Evolutionary conservation across 192 early-diverging fungal genomes (phyloP).

Genomic region (Oehlia diaphana): DNA sequence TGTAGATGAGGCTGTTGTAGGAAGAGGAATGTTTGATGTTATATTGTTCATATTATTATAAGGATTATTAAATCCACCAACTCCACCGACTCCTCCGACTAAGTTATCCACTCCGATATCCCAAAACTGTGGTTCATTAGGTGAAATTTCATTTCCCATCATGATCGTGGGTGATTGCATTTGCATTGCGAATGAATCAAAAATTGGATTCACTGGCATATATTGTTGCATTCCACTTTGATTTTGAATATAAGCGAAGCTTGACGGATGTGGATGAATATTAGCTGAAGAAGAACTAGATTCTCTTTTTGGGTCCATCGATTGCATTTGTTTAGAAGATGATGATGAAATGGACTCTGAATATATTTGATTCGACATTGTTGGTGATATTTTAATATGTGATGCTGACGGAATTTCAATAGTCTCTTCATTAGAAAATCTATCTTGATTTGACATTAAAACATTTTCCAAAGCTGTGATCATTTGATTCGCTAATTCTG

Average conservation of each 20-base stretch:
- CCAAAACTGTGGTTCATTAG: neutral
- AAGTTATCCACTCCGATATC: neutral
- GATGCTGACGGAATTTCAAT: neutral
- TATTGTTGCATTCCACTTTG: neutral
- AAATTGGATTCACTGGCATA: neutral
- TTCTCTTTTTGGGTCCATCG: neutral
- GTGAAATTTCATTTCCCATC: neutral
- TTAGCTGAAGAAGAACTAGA: neutral
- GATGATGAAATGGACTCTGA: neutral
- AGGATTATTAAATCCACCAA: constrained; percentile 5
- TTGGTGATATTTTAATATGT: neutral
- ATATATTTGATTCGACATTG: neutral
- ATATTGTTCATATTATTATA: neutral
- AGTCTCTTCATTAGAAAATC: neutral
- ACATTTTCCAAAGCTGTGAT: constrained; percentile 12
- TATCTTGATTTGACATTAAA: constrained; percentile 15
- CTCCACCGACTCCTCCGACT: too few relatives aligned
- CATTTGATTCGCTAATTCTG: constrained; percentile 22
- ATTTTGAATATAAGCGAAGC: neutral
- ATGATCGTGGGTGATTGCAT: neutral
- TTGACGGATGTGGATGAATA: neutral
- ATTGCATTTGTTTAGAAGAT: neutral
- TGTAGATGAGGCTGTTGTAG: neutral
- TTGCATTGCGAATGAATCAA: neutral
- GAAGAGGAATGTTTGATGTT: neutral